Evolutionary conservation across 345 rosid species (phyloP), one percentile per base, ranked within the genome.

Genomic region (Hirschfeldia incana): DNA sequence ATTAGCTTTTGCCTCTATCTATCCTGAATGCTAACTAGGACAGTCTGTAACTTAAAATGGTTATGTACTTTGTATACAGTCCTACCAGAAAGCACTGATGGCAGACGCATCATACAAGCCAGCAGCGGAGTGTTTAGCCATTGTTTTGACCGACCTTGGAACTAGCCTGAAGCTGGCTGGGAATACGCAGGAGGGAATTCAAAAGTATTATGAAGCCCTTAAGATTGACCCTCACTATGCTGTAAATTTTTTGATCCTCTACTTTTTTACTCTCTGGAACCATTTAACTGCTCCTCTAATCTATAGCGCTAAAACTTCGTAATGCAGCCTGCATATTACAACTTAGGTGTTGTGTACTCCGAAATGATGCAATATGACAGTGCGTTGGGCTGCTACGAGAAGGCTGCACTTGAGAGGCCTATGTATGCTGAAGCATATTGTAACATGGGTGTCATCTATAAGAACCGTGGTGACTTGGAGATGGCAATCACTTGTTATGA

Each of bases 341-440:
- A 95, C 88, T 91, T 95, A 64, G 99, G 99, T 62, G 99, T 95
- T 70, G 97, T 95, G 68, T 95, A 95, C 83, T 95, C 98, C 55
- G 99, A 95, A 85, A 85, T 93, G 97, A 93, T 95, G 99, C 97
- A 96, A 88, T 96, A 90, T 85, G 99, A 96, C 75, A 87, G 84
- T 33, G 99, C 99, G 75, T 94, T 96, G 76, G 76, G 74, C 79
- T 96, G 94, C 88, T 96, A 96, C 81, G 98, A 96, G 90, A 96
- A 92, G 83, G 99, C 98, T 88, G 99, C 94, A 57, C 37, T 90
- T 42, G 97, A 93, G 88, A 93, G 97, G 85, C 98, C 99, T 61
- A 88, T 93, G 94, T 96, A 93, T 84, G 97, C 99, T 59, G 99
- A 96, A 88, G 99, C 98, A 36, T 96, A 91, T 82, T 96, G 99